Evolutionary conservation across 495 filamentous ascomycete genomes (phyloP), one percentile per base, ranked within the genome.

Genomic region (Ascodesmis nigricans): DNA sequence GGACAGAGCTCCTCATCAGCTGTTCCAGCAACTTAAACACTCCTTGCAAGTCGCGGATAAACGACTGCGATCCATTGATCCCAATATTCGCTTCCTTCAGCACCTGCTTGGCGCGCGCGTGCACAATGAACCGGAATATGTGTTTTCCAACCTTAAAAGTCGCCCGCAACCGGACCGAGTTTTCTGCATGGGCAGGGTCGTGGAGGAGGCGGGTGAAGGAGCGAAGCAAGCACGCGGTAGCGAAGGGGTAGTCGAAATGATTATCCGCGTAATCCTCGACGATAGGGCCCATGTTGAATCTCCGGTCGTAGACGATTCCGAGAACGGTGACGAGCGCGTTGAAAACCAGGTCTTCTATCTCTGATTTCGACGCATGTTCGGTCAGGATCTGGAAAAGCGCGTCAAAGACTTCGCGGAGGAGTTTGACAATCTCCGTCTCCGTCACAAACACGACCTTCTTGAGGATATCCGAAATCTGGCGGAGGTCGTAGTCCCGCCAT

Each of bases 371-470:
- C 7, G 79, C 66, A 50, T 92, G 71, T 42, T 90, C 79, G 7
- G 87, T 73, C 18, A 95, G 54, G 22, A 95, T 82, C 5, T 78
- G 72, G 47, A 99, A 99, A 8, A 95, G 64, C 5, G 81, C 71
- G 51, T 92, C 80, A 44, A 99, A 74, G 9, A 99, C 83, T 47
- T 91, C 75, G 39, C 66, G 70, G 5, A 93, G 58, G 32, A 91
- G 65, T 55, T 93, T 99, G 38, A 95, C 87, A 17, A 95, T 78
- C 56, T 99, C 87, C 32, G 93, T 91, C 52, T 99, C 87, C 0
- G 87, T 74, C 6, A 99, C 87, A 46, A 95, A 99, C 5, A 77
- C 69, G 23, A 95, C 64, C 39, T 78, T 69, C 52, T 78, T 74
- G 21, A 99, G 55, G 4, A 91, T 62, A 13, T 69, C 62, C 1